A percentile compares a stretch with the other conserved stretches of the same genome.
Evolutionary conservation across 257 asterid species (phyloP).

Genomic region (Petrea volubilis): DNA sequence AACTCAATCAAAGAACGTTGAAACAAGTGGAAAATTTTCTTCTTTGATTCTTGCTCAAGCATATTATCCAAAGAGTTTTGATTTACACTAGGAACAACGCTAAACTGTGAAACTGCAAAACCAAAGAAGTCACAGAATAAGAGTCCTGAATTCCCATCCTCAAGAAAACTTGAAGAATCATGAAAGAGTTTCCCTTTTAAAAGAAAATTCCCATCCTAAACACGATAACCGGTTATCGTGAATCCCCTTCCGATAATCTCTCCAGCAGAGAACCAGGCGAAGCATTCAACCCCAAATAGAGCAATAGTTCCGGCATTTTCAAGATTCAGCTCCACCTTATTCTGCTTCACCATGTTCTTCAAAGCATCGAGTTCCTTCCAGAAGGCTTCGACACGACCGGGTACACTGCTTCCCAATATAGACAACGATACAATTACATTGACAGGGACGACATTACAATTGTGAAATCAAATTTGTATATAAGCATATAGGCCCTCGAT

Average conservation of each 20-base stretch:
- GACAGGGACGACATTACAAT: too few species aligned
- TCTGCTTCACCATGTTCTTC: slow-evolving; percentile 49
- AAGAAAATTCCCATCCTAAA: background rate
- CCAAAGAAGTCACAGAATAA: background rate
- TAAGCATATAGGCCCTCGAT: too few species aligned
- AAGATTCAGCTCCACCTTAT: slow-evolving; percentile 54
- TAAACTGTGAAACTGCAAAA: background rate
- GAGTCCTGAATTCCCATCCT: background rate
- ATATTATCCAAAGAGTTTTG: background rate
- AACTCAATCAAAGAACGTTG: background rate
- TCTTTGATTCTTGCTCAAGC: background rate
- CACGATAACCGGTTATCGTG: slow-evolving; percentile 55
- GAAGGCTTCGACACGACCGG: slow-evolving; percentile 55
- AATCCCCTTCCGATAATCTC: slow-evolving; percentile 71
- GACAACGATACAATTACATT: background rate
- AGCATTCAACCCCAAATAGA: slow-evolving; percentile 60
- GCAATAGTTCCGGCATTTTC: slow-evolving; percentile 69
- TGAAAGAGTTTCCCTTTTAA: background rate
- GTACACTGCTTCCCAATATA: slow-evolving; percentile 47
- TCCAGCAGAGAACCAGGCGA: slow-evolving; percentile 73
- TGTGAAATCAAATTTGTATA: too few species aligned
- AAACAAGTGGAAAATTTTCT: background rate
- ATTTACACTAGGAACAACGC: background rate
- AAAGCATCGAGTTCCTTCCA: slow-evolving; percentile 61
- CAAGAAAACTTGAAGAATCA: background rate